A percentile compares a stretch with the other conserved stretches of the same genome.
Conservation (phyloP, 2,329 filamentous ascomycete species). For the Magnaporthiopsis rhizophila region DNA sequence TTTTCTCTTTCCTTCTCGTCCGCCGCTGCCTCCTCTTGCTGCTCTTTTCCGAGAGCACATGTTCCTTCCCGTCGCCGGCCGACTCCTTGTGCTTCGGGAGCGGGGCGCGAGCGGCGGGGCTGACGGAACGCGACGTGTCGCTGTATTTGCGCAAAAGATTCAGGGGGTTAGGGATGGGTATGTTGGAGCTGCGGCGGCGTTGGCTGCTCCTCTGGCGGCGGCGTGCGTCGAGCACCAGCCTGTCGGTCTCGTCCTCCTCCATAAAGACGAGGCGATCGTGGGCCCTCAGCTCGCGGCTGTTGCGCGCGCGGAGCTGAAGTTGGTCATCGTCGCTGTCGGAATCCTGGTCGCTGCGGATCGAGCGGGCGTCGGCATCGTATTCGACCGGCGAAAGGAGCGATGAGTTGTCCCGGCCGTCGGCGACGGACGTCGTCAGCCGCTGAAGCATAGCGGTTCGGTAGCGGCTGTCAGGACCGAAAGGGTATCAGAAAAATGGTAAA, state of each 20-base stretch:
- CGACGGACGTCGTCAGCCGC: constrained; percentile 6
- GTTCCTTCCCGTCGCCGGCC: constrained; percentile 2
- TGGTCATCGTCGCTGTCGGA: constrained; percentile 71
- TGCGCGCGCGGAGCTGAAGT: constrained; percentile 55
- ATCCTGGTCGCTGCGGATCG: constrained; percentile 63
- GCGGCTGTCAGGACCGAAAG: neutral
- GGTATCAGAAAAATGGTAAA: neutral
- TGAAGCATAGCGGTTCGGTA: neutral
- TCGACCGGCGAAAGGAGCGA: constrained; percentile 54
- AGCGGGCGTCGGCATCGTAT: constrained; percentile 63
- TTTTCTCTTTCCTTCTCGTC: constrained; percentile 43
- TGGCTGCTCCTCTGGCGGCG: constrained; percentile 37
- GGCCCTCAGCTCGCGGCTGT: constrained; percentile 60
- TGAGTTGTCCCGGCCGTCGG: constrained; percentile 18
- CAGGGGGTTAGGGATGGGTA: constrained; percentile 43
- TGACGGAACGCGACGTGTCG: constrained; percentile 27
- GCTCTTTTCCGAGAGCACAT: constrained; percentile 9
- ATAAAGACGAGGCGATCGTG: constrained; percentile 64
- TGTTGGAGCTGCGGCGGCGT: constrained; percentile 39
- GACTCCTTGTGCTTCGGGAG: constrained; percentile 10
- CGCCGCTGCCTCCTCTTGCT: constrained; percentile 44
- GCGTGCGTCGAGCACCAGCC: constrained; percentile 46
- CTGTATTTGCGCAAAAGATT: constrained; percentile 33
- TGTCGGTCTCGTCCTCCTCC: constrained; percentile 66
- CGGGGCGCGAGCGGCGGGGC: constrained; percentile 21